Evolutionary conservation across 2,329 filamentous ascomycete species (phyloP).

Genomic region (Diaporthe sp.): DNA sequence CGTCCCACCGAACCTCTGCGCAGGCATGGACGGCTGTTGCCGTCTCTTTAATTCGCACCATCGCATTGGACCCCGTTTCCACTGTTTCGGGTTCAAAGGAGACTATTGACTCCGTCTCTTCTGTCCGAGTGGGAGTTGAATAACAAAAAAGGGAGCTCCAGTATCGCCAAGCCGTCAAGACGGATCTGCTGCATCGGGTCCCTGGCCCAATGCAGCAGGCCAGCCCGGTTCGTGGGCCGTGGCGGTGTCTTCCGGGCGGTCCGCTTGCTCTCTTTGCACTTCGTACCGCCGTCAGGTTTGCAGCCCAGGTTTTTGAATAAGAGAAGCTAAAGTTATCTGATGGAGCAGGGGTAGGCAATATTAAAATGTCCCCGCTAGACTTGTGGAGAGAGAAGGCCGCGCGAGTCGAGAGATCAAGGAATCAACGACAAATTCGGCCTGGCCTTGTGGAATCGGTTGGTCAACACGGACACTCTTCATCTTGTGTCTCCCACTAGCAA

Average conservation of each 20-base stretch:
- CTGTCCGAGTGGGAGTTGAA: not conserved
- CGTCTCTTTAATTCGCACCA: not conserved
- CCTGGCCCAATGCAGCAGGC: conserved; percentile 6
- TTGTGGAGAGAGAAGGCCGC: conserved; percentile 1
- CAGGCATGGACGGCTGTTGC: not conserved
- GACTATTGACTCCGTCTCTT: conserved; percentile 20
- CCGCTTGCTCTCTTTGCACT: not conserved
- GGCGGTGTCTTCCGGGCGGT: not conserved
- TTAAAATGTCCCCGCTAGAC: not conserved
- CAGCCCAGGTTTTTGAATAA: not conserved
- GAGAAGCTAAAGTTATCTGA: not conserved
- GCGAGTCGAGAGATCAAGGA: not conserved
- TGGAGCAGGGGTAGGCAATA: conserved; percentile 1
- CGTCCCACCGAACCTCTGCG: not conserved
- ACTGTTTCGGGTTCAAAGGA: not conserved
- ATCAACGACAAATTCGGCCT: conserved; percentile 7
- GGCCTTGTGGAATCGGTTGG: conserved; percentile 2
- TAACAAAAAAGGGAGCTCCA: not conserved
- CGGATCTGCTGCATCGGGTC: conserved; percentile 17
- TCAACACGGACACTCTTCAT: not conserved
- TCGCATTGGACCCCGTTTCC: not conserved
- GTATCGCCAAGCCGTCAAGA: conserved; percentile 7
- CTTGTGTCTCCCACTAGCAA: not conserved
- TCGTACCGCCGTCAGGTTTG: not conserved
- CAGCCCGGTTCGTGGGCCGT: not conserved